Percentiles rank a stretch among this genome's conserved stretches.
phyloP scores from a whole-genome alignment of 2,329 filamentous ascomycete genomes.

The Talaromyces amestolkiae region DNA sequence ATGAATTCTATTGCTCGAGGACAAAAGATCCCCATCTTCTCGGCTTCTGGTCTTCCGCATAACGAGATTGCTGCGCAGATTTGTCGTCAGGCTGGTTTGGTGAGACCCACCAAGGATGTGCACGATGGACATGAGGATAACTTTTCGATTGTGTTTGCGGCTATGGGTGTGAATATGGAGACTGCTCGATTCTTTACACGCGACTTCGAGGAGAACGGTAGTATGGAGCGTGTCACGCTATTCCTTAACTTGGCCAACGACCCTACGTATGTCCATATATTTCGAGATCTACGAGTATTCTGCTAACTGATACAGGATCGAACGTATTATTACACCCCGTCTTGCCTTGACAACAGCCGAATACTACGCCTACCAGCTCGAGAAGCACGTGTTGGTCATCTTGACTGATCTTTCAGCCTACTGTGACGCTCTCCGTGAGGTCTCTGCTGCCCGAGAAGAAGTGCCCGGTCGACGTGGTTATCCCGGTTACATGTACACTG shows the following conservation, averaged over 20 bases:
- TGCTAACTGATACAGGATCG: conserved; percentile 65
- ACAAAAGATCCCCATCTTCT: conserved; percentile 99
- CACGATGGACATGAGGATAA: conserved; percentile 98
- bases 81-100: conserved; percentile 92
- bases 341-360: conserved; percentile 96
- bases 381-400: conserved; percentile 99
- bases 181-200: conserved; percentile 97
- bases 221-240: conserved; percentile 91
- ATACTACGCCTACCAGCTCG: conserved; percentile 99
- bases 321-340: conserved; percentile 99
- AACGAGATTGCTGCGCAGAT: conserved; percentile 99
- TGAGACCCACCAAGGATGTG: conserved; percentile 85
- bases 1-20: conserved; percentile 98
- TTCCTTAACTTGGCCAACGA: conserved; percentile 99
- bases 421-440: conserved; percentile 97
- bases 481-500: conserved; percentile 99
- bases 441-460: conserved; percentile 96
- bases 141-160: conserved; percentile 98
- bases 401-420: conserved; percentile 97
- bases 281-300: background rate
- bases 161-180: conserved; percentile 99
- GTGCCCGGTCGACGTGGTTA: conserved; percentile 98
- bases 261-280: conserved; percentile 70
- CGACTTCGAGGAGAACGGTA: conserved; percentile 98
- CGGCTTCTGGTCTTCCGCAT: conserved; percentile 93